Conservation (phyloP, 225 moss, liverwort and hornwort species). For the Neckera pumila region DNA sequence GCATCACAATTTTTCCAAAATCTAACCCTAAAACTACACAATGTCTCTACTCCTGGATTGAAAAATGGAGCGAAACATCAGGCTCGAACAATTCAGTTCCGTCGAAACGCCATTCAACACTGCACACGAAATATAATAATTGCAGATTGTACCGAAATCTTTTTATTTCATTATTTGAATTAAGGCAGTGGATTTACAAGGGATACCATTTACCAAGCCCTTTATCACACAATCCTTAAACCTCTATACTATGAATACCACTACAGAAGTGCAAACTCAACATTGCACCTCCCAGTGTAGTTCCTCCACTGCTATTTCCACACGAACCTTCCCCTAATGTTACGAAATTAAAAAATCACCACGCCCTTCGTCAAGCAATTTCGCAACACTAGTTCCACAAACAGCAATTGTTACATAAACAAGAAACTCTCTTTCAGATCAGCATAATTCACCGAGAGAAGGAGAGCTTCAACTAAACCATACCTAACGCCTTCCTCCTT, state of each 20-base stretch:
- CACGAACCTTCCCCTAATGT: background rate
- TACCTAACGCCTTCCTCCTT: conserved; percentile 36
- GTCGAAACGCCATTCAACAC: background rate
- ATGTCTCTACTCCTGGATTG: background rate
- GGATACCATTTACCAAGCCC: background rate
- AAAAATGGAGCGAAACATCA: background rate
- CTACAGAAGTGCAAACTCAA: background rate
- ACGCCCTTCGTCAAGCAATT: background rate
- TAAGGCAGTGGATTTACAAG: background rate
- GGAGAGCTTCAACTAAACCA: background rate
- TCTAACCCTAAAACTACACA: background rate
- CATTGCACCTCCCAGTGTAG: background rate
- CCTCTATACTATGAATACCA: background rate
- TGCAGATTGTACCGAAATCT: background rate
- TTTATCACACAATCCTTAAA: background rate
- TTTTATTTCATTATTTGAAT: background rate
- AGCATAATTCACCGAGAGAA: background rate
- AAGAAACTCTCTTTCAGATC: background rate
- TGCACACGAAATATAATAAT: background rate
- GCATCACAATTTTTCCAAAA: background rate
- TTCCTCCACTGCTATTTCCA: background rate
- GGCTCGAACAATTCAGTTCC: background rate
- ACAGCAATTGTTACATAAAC: background rate
- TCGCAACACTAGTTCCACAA: background rate
- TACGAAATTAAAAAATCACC: background rate